Percentiles rank a stretch among this genome's conserved stretches.
Conservation (phyloP, 2,329 filamentous ascomycete species). For the Trichoderma afroharzianum region DNA sequence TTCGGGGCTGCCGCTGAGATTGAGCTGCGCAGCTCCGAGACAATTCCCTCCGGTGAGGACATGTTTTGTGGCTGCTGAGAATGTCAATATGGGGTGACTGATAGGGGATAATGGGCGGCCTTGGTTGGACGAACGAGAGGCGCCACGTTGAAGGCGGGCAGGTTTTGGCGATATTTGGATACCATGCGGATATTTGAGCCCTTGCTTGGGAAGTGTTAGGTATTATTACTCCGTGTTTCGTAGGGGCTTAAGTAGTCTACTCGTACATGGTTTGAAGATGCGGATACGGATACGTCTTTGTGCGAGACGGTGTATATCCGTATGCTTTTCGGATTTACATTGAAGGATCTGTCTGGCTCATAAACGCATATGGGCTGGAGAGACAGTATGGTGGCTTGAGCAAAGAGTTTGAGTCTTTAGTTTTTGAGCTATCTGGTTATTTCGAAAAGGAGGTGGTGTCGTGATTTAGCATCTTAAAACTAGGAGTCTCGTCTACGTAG, state of each 20-base stretch:
- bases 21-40: not conserved
- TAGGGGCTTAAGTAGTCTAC: not conserved
- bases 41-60: not conserved
- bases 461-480: not conserved
- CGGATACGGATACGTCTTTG: constrained; percentile 2
- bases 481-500: not conserved
- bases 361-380: not conserved
- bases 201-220: not conserved
- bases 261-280: not conserved
- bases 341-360: not conserved
- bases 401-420: not conserved
- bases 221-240: not conserved
- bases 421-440: not conserved
- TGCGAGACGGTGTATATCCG: not conserved
- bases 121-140: not conserved
- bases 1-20: not conserved
- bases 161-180: not conserved
- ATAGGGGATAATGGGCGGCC: not conserved
- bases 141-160: not conserved
- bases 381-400: not conserved
- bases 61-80: not conserved
- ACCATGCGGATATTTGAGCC: not conserved
- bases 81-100: not conserved
- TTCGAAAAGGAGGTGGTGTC: not conserved
- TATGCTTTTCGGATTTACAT: not conserved